Evolutionary conservation across 441 rosid species (phyloP).

Genomic region (Metrosideros polymorpha): DNA sequence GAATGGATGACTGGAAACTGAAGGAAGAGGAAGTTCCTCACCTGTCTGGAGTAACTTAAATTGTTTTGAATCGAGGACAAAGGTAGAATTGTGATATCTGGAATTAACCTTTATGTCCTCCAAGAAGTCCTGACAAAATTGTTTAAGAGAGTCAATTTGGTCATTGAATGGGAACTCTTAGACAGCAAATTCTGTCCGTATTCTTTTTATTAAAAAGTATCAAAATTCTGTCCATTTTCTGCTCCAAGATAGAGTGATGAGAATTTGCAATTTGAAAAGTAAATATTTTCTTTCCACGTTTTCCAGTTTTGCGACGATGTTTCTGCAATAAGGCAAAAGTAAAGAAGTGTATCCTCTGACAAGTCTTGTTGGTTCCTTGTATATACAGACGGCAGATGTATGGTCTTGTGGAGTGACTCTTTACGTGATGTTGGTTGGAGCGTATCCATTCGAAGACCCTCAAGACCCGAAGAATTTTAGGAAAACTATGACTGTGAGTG

Average conservation of each 20-base stretch:
- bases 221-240: not conserved
- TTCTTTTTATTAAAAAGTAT: not conserved
- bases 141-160: not conserved
- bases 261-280: not conserved
- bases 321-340: not conserved
- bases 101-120: not conserved
- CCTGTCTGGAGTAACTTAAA: not conserved
- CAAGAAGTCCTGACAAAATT: not conserved
- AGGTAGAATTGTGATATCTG: not conserved
- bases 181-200: not conserved
- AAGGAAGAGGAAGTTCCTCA: not conserved
- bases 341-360: not conserved
- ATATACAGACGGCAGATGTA: not conserved
- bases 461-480: constrained; percentile 5
- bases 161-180: not conserved
- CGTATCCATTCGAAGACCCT: constrained; percentile 3
- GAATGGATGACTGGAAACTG: not conserved
- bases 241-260: not conserved
- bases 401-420: constrained; percentile 10
- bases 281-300: not conserved
- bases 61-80: not conserved
- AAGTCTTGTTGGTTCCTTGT: not conserved
- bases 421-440: constrained; percentile 3
- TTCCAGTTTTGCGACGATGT: not conserved
- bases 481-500: not conserved